Conservation (phyloP, 2,329 filamentous ascomycete genomes). For the Fusarium proliferatum region DNA sequence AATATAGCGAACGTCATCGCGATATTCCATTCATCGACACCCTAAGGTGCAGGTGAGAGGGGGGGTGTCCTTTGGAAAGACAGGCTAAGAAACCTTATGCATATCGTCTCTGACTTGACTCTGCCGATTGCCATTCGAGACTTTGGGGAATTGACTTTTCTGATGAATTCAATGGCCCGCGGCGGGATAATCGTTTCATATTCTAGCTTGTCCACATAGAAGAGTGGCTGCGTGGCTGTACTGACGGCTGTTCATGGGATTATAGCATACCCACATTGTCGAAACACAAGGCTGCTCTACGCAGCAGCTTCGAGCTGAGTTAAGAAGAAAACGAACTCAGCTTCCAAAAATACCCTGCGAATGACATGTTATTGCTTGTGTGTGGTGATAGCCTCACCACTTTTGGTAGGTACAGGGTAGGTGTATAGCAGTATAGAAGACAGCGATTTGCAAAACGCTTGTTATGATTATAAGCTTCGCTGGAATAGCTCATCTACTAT, state of each 20-base stretch:
- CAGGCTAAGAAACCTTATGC: constrained; percentile 3
- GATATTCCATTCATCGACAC: constrained; percentile 3
- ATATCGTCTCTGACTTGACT: not conserved
- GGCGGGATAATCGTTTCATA: not conserved
- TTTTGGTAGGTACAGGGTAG: not conserved
- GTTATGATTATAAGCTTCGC: not conserved
- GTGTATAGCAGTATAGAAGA: not conserved
- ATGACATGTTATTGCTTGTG: not conserved
- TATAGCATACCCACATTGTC: not conserved
- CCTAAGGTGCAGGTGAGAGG: not conserved
- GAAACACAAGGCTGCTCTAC: not conserved
- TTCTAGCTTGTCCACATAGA: not conserved
- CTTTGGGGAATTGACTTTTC: constrained; percentile 19
- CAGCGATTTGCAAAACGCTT: not conserved
- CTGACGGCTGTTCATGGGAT: not conserved
- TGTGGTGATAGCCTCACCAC: not conserved
- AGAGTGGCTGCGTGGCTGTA: not conserved
- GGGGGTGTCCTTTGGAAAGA: not conserved
- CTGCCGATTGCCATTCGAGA: not conserved
- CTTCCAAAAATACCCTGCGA: not conserved
- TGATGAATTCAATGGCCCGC: not conserved
- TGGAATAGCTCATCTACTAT: not conserved
- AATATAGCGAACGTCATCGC: constrained; percentile 17
- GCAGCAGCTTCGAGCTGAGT: not conserved
- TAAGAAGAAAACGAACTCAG: not conserved